phyloP scores from a whole-genome alignment of 805 yeast species.

The Wickerhamomyces strasburgensis region DNA sequence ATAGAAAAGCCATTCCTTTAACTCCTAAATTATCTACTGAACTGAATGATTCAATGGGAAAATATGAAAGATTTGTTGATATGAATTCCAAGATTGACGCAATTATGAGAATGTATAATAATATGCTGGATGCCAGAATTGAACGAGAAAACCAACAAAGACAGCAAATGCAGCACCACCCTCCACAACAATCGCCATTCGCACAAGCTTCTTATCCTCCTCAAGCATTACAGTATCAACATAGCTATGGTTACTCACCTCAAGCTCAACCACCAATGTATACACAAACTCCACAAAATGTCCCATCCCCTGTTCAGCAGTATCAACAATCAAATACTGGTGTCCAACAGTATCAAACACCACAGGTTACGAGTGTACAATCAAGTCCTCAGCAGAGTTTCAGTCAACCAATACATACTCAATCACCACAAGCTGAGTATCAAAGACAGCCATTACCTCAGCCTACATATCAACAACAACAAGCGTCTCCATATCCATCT shows the following conservation, averaged over 20 bases:
- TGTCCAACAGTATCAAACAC: slow-evolving; percentile 6
- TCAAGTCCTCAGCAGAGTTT: slow-evolving; percentile 2
- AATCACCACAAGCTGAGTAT: slow-evolving; percentile 3
- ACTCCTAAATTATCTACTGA: slow-evolving; percentile 67
- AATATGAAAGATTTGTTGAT: slow-evolving; percentile 62
- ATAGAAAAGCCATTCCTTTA: slow-evolving; percentile 51
- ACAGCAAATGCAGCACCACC: slow-evolving; percentile 15
- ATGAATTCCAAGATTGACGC: slow-evolving; percentile 76
- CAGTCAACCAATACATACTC: neutral
- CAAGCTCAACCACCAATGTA: slow-evolving; percentile 1
- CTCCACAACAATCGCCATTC: slow-evolving; percentile 4
- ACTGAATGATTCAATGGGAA: slow-evolving; percentile 50
- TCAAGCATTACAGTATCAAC: slow-evolving; percentile 5
- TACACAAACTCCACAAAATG: slow-evolving; percentile 2
- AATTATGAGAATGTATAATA: slow-evolving; percentile 71
- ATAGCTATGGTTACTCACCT: no score
- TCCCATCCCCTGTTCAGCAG: no score
- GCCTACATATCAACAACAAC: slow-evolving; percentile 1
- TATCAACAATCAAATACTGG: no score
- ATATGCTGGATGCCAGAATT: slow-evolving; percentile 55
- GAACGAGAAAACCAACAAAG: slow-evolving; percentile 28
- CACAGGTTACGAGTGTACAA: slow-evolving; percentile 2
- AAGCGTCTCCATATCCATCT: slow-evolving; percentile 11
- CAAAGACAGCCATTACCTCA: slow-evolving; percentile 3
- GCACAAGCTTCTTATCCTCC: neutral